Conservation (phyloP, 2,329 filamentous ascomycete genomes). For the Epichloe brachyelytri region DNA sequence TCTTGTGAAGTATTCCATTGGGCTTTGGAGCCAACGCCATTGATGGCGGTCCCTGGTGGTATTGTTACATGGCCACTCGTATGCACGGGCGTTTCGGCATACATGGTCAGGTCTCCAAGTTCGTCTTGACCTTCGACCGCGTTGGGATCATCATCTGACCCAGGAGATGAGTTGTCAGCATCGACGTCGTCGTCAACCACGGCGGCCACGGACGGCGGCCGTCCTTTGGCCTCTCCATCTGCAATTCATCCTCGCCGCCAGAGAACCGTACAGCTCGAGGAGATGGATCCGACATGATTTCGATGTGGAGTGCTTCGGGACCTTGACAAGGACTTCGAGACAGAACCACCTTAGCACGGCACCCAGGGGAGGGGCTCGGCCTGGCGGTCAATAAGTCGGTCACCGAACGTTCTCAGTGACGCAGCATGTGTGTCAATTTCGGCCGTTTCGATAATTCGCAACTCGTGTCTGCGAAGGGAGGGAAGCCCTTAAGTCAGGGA, state of each 20-base stretch:
- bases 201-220: slow-evolving; percentile 17
- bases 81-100: slow-evolving; percentile 27
- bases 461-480: background rate
- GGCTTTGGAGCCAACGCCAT: slow-evolving; percentile 26
- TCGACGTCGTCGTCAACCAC: slow-evolving; percentile 13
- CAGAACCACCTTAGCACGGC: slow-evolving; percentile 1
- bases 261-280: slow-evolving; percentile 46
- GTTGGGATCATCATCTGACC: slow-evolving; percentile 27
- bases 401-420: background rate
- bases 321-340: background rate
- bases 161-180: slow-evolving; percentile 14
- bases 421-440: background rate
- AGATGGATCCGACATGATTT: slow-evolving; percentile 32
- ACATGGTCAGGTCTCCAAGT: slow-evolving; percentile 30
- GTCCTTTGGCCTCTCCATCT: slow-evolving; percentile 28
- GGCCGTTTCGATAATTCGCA: background rate
- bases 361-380: slow-evolving; percentile 5
- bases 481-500: too few species aligned
- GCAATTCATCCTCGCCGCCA: slow-evolving; percentile 30
- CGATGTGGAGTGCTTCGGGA: background rate
- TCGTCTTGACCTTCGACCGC: slow-evolving; percentile 37
- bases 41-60: slow-evolving; percentile 25
- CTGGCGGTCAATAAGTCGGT: slow-evolving; percentile 4
- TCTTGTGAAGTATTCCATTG: slow-evolving; percentile 23
- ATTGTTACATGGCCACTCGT: slow-evolving; percentile 31